phyloP scores from a whole-genome alignment of 176 grass and related monocot genomes.

The Triticum turgidum region DNA sequence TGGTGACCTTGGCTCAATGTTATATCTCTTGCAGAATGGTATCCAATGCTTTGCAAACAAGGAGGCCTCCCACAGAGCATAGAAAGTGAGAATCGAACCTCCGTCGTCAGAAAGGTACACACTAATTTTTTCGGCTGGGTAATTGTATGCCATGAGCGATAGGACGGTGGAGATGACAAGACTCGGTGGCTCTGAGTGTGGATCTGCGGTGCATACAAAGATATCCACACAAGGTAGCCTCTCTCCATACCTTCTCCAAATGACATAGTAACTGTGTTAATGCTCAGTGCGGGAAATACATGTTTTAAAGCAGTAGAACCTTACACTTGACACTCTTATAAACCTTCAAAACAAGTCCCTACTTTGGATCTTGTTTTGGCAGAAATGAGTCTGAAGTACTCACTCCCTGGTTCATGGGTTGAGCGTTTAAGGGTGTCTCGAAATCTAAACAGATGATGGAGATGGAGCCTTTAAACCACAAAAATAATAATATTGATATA shows the following conservation, averaged over 20 bases:
- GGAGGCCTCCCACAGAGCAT: slow-evolving; percentile 66
- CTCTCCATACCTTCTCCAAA: slow-evolving; percentile 36
- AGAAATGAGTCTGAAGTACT: neutral
- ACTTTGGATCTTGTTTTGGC: neutral
- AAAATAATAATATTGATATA: too few relatives aligned
- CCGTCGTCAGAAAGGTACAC: slow-evolving; percentile 79
- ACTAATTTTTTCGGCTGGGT: slow-evolving; percentile 50
- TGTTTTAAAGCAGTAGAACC: neutral
- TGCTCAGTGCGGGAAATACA: neutral
- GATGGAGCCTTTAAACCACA: too few relatives aligned
- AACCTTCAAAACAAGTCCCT: neutral
- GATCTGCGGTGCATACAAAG: slow-evolving; percentile 77
- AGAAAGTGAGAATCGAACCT: slow-evolving; percentile 73
- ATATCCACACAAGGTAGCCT: slow-evolving; percentile 62
- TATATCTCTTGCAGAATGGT: slow-evolving; percentile 65
- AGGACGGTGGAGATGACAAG: slow-evolving; percentile 62
- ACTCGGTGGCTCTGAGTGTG: slow-evolving; percentile 55
- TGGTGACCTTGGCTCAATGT: slow-evolving; percentile 60
- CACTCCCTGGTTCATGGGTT: neutral
- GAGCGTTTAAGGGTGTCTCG: neutral
- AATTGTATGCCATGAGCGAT: slow-evolving; percentile 72
- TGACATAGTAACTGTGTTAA: neutral
- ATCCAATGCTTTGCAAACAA: slow-evolving; percentile 64
- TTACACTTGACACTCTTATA: neutral
- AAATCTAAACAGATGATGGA: too few relatives aligned